Evolutionary conservation across 306 rosid genomes (phyloP).

Genomic region (Medicago ruthenica): DNA sequence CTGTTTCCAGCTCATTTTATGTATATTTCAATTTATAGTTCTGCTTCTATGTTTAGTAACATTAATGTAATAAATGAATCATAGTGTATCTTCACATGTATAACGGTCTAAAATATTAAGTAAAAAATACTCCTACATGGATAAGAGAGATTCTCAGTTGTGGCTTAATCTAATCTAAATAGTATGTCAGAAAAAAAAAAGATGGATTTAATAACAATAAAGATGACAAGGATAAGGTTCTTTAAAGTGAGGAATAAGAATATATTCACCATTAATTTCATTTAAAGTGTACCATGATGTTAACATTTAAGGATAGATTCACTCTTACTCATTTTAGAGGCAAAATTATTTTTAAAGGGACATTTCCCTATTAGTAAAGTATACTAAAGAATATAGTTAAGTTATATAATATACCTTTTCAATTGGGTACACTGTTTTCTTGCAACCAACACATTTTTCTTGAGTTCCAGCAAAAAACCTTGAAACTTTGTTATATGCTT

Average conservation of each 20-base stretch:
- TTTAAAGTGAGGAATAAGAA: conserved; percentile 19
- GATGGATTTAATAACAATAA: not conserved
- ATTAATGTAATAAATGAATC: not conserved
- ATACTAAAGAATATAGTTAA: not conserved
- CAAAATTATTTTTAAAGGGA: not conserved
- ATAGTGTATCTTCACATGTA: not conserved
- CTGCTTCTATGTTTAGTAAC: conserved; percentile 21
- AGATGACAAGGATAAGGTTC: conserved; percentile 13
- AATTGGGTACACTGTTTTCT: conserved; percentile 86
- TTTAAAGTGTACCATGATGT: conserved; percentile 5
- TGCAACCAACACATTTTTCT: conserved; percentile 89
- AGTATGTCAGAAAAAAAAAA: not conserved
- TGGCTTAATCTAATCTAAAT: not conserved
- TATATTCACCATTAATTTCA: not conserved
- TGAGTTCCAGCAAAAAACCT: conserved; percentile 87
- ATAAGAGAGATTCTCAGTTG: not conserved
- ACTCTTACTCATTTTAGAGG: conserved; percentile 7
- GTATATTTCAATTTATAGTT: not conserved
- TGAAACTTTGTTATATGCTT: conserved; percentile 69
- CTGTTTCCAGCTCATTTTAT: not conserved
- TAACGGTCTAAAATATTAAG: conserved; percentile 15
- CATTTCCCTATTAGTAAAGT: not conserved
- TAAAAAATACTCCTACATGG: conserved; percentile 26
- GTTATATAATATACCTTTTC: conserved; percentile 65
- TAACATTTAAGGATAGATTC: conserved; percentile 4